These are phyloP conservation scores for Globisporangium perplexum DNA, from an alignment of 352 stramenopile species.

Conservation along the genomic window DNA sequence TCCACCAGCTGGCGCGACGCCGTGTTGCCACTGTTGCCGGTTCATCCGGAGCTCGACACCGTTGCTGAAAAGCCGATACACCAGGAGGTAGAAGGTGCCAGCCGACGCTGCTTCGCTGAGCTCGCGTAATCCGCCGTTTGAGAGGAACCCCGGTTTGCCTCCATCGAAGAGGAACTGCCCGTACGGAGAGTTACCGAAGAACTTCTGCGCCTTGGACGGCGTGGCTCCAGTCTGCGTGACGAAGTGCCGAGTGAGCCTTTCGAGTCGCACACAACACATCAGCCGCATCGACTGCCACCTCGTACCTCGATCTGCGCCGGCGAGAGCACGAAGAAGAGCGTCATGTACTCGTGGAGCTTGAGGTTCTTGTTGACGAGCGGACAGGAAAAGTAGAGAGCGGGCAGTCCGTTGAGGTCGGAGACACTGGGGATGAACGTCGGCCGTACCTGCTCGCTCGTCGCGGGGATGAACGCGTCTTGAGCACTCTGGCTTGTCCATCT, in stretches of 20 bases:
- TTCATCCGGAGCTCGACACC: conserved; percentile 45
- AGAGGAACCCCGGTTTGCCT: conserved; percentile 51
- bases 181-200: conserved; percentile 66
- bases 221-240: neutral
- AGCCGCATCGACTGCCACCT: neutral
- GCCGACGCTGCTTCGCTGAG: conserved; percentile 13
- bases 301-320: conserved; percentile 38
- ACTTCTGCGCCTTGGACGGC: conserved; percentile 45
- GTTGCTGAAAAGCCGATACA: conserved; percentile 38
- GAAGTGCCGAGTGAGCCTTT: neutral
- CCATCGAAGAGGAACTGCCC: conserved; percentile 58
- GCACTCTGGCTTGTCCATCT: conserved; percentile 35
- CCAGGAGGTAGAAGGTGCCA: conserved; percentile 28
- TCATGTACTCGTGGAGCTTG: conserved; percentile 50
- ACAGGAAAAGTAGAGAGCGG: conserved; percentile 43
- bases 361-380: conserved; percentile 29
- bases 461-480: conserved; percentile 10
- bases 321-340: conserved; percentile 55
- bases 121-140: conserved; percentile 36
- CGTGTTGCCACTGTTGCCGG: conserved; percentile 18
- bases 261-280: conserved; percentile 8
- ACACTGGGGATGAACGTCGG: conserved; percentile 9
- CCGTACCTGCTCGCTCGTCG: conserved; percentile 4
- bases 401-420: conserved; percentile 20
- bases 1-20: neutral